Base-by-base conservation (phyloP, 768 basidiomycete species). In the Coprinellus aureogranulatus region DNA sequence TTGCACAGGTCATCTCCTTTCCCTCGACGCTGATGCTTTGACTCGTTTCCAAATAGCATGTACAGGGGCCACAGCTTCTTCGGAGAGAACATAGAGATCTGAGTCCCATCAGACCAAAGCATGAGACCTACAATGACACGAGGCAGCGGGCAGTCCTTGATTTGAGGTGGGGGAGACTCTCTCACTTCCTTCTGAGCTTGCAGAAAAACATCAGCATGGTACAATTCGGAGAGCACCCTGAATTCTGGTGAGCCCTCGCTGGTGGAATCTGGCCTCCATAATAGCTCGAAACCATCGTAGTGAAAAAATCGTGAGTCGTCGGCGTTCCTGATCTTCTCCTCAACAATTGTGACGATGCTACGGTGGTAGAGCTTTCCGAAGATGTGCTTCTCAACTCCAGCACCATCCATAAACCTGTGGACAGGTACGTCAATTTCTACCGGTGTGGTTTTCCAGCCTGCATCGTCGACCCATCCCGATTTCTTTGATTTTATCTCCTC, bases 1-100 rank as follows among this genome's bases (percentile, higher is more conserved):
- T 71, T 48, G 57, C 66, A 27, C 58, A 61, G 46, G 53, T 61
- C 11, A 54, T 57, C n/a, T 23, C 44, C 48, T 0, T 70, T 68
- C 12, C 64, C 58, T 0, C 50, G 44, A 0, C 66, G 64, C 11
- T 61, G 54, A 50, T 77, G 76, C 52, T 77, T 78, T 0, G 75
- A 74, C 3, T 69, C 62, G 47, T 70, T 70, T 0, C 68, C 73
- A 49, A 73, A 70, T 20, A 60, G 65, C 23, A 72, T 41, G 46
- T 76, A 77, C 1, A 72, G 47, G 2, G 75, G 75, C 77, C 73
- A 79, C 1, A 69, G 53, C 16, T 59, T 62, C 6, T 67, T 63
- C 11, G 55, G 65, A 0, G 72, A 72, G 58, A 72, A 72, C 30
- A 62, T 62, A 1, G 72, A 60, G 12, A 72, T 64, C 41, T 68